Evolutionary conservation across 2,329 filamentous ascomycete species (phyloP).

Genomic region (Xylaria sp.): DNA sequence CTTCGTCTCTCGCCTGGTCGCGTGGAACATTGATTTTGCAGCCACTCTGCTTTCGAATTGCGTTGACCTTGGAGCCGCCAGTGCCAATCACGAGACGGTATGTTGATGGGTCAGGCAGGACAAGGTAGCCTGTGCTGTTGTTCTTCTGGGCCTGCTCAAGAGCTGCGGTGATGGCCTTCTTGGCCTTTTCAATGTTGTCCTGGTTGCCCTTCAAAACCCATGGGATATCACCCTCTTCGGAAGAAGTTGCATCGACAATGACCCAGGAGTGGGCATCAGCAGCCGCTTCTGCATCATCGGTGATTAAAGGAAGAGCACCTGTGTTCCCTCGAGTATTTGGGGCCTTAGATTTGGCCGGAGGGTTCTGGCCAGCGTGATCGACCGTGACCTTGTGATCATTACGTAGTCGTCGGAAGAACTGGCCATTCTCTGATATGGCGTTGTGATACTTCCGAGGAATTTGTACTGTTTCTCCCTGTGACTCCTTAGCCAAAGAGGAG

Average conservation of each 20-base stretch:
- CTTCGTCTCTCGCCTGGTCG: conserved; percentile 77
- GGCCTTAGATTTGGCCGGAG: conserved; percentile 74
- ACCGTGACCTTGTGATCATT: conserved; percentile 90
- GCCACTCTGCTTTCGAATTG: conserved; percentile 89
- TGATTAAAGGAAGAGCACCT: conserved; percentile 85
- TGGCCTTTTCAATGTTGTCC: conserved; percentile 85
- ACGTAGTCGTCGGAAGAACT: conserved; percentile 90
- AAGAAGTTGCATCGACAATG: conserved; percentile 70
- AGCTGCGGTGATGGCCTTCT: conserved; percentile 76
- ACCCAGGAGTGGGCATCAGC: conserved; percentile 84
- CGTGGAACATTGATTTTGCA: conserved; percentile 95
- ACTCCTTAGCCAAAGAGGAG: conserved; percentile 78
- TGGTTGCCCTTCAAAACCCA: conserved; percentile 86
- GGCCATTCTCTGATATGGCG: conserved; percentile 84
- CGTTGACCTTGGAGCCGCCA: conserved; percentile 89
- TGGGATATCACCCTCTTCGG: conserved; percentile 78
- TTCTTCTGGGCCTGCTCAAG: conserved; percentile 76
- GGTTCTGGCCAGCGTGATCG: conserved; percentile 84
- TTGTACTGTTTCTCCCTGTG: conserved; percentile 86
- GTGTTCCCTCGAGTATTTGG: conserved; percentile 66
- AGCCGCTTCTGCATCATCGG: conserved; percentile 76
- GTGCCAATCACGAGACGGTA: conserved; percentile 92
- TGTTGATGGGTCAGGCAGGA: conserved; percentile 86
- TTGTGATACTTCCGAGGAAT: conserved; percentile 88
- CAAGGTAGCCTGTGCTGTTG: conserved; percentile 83